Conservation (phyloP, 2,329 filamentous ascomycete genomes). For the Blastomyces parvus region DNA sequence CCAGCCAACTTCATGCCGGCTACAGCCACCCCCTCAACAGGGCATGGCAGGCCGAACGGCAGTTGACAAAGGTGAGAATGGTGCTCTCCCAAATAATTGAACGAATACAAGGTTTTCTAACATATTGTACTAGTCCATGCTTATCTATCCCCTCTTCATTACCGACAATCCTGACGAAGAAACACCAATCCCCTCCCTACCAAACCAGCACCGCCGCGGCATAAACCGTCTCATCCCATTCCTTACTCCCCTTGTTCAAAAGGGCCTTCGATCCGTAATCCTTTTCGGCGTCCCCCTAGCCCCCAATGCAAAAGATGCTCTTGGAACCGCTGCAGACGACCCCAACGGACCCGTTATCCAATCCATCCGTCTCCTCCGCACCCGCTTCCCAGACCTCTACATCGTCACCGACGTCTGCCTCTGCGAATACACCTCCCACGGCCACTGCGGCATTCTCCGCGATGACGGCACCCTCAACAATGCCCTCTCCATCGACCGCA, state of each 20-base stretch:
- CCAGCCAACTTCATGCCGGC: slow-evolving; percentile 72
- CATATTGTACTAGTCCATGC: slow-evolving; percentile 62
- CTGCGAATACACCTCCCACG: slow-evolving; percentile 97
- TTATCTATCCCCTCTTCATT: slow-evolving; percentile 95
- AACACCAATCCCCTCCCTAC: slow-evolving; percentile 78
- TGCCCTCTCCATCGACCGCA: slow-evolving; percentile 80
- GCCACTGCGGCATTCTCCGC: slow-evolving; percentile 90
- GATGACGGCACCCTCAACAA: slow-evolving; percentile 94
- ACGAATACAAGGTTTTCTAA: not conserved
- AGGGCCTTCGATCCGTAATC: slow-evolving; percentile 86
- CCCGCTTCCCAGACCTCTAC: slow-evolving; percentile 81
- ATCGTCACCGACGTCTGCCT: slow-evolving; percentile 90
- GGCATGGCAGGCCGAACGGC: slow-evolving; percentile 73
- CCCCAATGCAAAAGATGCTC: slow-evolving; percentile 72
- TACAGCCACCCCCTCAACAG: slow-evolving; percentile 72
- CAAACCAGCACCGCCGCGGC: slow-evolving; percentile 80
- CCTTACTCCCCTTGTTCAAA: slow-evolving; percentile 74
- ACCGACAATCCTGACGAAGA: slow-evolving; percentile 92
- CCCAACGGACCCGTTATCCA: slow-evolving; percentile 85
- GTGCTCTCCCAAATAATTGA: not conserved
- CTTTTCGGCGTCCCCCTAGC: slow-evolving; percentile 87
- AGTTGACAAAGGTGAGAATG: slow-evolving; percentile 65
- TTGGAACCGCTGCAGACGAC: slow-evolving; percentile 88
- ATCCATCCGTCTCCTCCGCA: slow-evolving; percentile 71
- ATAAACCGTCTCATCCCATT: slow-evolving; percentile 78